A percentile compares a stretch with the other conserved stretches of the same genome.
These are phyloP conservation scores for Phytophthora uliginosa DNA, from an alignment of 352 stramenopile genomes.

Conservation along the genomic window DNA sequence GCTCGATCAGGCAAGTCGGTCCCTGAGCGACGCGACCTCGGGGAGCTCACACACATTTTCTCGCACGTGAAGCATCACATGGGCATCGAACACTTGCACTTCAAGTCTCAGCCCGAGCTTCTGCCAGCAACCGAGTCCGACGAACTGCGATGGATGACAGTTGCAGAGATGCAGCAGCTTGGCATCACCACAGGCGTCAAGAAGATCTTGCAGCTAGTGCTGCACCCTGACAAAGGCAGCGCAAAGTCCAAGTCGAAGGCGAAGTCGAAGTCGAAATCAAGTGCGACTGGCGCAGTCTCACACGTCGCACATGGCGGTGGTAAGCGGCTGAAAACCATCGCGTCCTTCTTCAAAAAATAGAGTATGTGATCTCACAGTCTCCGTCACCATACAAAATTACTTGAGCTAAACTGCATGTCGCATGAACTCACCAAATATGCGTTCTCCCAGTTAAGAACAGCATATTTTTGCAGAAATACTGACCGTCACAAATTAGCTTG, in stretches of 20 bases:
- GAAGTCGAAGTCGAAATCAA: slow-evolving; percentile 19
- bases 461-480: neutral
- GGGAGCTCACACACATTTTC: slow-evolving; percentile 90
- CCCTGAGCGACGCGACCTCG: slow-evolving; percentile 60
- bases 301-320: slow-evolving; percentile 47
- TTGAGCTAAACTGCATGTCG: neutral
- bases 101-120: slow-evolving; percentile 40
- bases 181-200: slow-evolving; percentile 91
- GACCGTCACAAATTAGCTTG: neutral
- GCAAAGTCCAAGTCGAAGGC: slow-evolving; percentile 19
- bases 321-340: slow-evolving; percentile 71
- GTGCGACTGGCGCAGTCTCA: slow-evolving; percentile 33
- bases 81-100: slow-evolving; percentile 88
- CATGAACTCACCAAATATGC: slow-evolving; percentile 7
- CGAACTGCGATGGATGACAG: slow-evolving; percentile 80
- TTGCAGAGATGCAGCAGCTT: slow-evolving; percentile 73
- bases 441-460: slow-evolving; percentile 23
- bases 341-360: slow-evolving; percentile 78
- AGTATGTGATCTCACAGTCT: slow-evolving; percentile 32
- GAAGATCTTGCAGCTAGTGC: slow-evolving; percentile 84
- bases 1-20: slow-evolving; percentile 28
- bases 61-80: slow-evolving; percentile 94
- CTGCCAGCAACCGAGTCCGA: slow-evolving; percentile 18
- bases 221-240: slow-evolving; percentile 18
- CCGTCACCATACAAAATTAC: neutral